Evolutionary conservation across 148 eudicot species (phyloP).

Genomic region (Persicaria maculosa): DNA sequence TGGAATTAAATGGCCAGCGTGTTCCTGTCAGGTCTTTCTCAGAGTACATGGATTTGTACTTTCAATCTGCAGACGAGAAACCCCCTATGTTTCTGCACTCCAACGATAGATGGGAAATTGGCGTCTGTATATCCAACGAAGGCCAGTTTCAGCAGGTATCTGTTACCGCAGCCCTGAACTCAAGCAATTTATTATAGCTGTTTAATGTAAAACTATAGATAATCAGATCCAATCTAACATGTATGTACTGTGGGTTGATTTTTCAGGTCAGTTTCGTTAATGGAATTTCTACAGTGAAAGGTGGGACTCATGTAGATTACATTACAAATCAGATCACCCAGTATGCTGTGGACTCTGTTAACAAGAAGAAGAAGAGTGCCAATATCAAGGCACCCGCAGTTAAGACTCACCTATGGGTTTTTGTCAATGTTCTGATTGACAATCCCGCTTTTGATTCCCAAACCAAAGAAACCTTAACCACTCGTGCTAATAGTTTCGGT

Average conservation of each 20-base stretch:
- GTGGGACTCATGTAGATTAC: conserved; percentile 96
- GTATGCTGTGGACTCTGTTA: conserved; percentile 38
- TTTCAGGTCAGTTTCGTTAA: conserved; percentile 94
- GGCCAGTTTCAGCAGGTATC: conserved; percentile 86
- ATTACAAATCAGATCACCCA: conserved; percentile 64
- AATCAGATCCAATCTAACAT: neutral
- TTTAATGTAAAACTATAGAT: neutral
- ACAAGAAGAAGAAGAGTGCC: conserved; percentile 72
- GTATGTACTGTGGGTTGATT: neutral
- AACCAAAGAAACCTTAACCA: conserved; percentile 90
- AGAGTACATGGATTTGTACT: conserved; percentile 65
- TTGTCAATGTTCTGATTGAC: conserved; percentile 95
- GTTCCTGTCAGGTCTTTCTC: conserved; percentile 63
- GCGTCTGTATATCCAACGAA: conserved; percentile 60
- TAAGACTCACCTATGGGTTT: conserved; percentile 83
- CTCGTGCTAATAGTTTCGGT: conserved; percentile 72
- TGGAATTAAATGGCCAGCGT: conserved; percentile 50
- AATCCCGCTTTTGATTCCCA: conserved; percentile 98
- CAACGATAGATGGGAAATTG: conserved; percentile 63
- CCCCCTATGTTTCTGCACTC: conserved; percentile 23
- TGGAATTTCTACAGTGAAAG: conserved; percentile 75
- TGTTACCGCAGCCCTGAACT: neutral
- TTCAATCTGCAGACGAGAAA: conserved; percentile 25
- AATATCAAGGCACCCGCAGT: conserved; percentile 62
- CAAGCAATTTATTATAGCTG: neutral